A percentile compares a stretch with the other conserved stretches of the same genome.
These are phyloP conservation scores for Alternaria conjuncta DNA, from an alignment of 2,329 filamentous ascomycete species.

Conservation along the genomic window DNA sequence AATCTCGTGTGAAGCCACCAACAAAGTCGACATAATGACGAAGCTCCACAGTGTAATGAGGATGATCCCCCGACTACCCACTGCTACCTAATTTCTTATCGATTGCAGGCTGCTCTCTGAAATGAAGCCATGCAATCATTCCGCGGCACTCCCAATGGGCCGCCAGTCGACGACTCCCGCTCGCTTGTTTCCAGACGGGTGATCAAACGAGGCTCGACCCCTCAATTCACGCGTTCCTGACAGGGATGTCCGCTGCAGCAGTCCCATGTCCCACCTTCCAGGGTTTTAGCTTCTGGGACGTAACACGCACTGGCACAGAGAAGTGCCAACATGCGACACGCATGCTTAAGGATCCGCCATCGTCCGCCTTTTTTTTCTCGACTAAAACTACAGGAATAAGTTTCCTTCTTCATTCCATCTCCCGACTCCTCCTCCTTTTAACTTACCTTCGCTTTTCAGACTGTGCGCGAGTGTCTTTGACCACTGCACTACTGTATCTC, in stretches of 20 bases:
- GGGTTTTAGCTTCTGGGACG: slow-evolving; percentile 18
- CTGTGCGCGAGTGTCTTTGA: background rate
- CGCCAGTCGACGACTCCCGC: slow-evolving; percentile 4
- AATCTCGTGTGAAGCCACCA: background rate
- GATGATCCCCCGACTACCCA: background rate
- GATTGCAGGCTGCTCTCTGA: slow-evolving; percentile 10
- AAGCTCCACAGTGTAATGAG: background rate
- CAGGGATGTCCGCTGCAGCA: slow-evolving; percentile 8
- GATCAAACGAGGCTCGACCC: slow-evolving; percentile 35
- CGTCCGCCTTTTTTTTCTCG: background rate
- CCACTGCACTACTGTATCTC: background rate
- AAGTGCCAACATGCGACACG: slow-evolving; percentile 17
- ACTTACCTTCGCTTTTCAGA: slow-evolving; percentile 19
- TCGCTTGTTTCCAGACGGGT: slow-evolving; percentile 33
- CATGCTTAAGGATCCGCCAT: slow-evolving; percentile 9
- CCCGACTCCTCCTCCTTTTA: slow-evolving; percentile 4
- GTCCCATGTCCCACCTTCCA: background rate
- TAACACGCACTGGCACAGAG: slow-evolving; percentile 22
- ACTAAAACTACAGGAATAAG: background rate
- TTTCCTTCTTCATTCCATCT: slow-evolving; percentile 10
- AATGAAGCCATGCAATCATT: slow-evolving; percentile 19
- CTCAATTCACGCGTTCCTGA: slow-evolving; percentile 13
- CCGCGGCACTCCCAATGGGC: slow-evolving; percentile 14
- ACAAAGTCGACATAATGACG: background rate
- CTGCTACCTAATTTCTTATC: slow-evolving; percentile 9